A percentile compares a stretch with the other conserved stretches of the same genome.
These are phyloP conservation scores for Tuber indicum DNA, from an alignment of 495 filamentous ascomycete genomes.

Conservation along the genomic window DNA sequence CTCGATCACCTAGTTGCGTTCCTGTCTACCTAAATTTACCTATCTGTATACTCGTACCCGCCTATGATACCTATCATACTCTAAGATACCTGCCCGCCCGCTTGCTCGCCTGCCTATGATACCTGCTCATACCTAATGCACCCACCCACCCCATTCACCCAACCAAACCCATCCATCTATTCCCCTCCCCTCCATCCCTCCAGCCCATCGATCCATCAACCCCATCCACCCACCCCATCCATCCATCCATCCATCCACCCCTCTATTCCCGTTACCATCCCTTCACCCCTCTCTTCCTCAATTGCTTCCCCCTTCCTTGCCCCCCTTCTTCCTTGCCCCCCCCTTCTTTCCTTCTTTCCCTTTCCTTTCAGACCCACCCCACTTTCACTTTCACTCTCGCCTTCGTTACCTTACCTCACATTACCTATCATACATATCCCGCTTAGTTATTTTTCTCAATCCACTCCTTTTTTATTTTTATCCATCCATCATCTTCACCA, in stretches of 20 bases:
- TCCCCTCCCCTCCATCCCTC: background rate
- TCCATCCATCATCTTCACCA: background rate
- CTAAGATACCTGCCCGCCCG: background rate
- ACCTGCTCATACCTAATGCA: background rate
- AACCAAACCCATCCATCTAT: background rate
- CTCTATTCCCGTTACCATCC: background rate
- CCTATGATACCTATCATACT: too few relatives aligned
- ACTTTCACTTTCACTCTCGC: background rate
- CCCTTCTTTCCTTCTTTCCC: background rate
- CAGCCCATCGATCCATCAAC: background rate
- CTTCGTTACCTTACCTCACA: background rate
- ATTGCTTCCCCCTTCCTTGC: background rate
- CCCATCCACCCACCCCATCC: background rate
- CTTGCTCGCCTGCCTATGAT: background rate
- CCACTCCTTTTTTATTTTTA: background rate
- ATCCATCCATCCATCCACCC: background rate
- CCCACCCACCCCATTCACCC: background rate
- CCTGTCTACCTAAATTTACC: too few relatives aligned
- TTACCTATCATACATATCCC: background rate
- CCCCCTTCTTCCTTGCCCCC: background rate
- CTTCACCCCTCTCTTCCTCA: background rate
- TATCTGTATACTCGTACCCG: too few relatives aligned
- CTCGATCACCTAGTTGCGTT: background rate
- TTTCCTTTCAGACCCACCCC: background rate
- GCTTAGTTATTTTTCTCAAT: background rate